Conservation (phyloP, 805 yeast species). For the Pichia phayaonensis region DNA sequence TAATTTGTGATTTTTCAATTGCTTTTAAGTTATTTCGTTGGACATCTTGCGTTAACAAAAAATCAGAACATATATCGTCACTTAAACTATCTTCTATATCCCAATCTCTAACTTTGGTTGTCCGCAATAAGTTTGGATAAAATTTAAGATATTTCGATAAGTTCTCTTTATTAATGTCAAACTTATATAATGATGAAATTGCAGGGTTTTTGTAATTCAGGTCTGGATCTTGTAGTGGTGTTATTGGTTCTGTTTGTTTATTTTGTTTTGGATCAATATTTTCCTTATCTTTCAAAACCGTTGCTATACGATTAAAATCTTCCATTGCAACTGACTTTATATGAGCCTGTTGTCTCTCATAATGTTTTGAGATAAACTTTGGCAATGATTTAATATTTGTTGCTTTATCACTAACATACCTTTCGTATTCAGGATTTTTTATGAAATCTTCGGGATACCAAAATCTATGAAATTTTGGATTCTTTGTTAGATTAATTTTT, state of each 20-base stretch:
- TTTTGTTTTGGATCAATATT: not conserved
- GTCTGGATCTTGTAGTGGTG: constrained; percentile 21
- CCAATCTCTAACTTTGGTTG: constrained; percentile 25
- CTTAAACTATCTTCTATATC: constrained; percentile 37
- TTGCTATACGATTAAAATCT: constrained; percentile 21
- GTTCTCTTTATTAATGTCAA: constrained; percentile 19
- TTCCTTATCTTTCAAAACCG: not conserved
- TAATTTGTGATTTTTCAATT: constrained; percentile 25
- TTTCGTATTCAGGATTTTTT: constrained; percentile 21
- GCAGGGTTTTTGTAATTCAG: constrained; percentile 17
- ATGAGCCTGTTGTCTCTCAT: constrained; percentile 16
- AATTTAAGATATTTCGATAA: constrained; percentile 6
- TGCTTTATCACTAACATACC: constrained; percentile 3
- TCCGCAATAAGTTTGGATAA: constrained; percentile 13
- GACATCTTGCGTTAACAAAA: constrained; percentile 50
- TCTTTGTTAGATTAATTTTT: constrained; percentile 17
- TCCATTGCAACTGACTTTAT: constrained; percentile 16
- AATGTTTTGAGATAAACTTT: constrained; percentile 15
- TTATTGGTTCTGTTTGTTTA: constrained; percentile 5
- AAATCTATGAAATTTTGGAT: constrained; percentile 21
- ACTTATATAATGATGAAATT: constrained; percentile 24
- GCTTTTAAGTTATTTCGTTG: constrained; percentile 28
- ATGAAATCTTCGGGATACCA: constrained; percentile 34
- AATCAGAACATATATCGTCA: constrained; percentile 52
- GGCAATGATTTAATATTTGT: constrained; percentile 4